phyloP scores from a whole-genome alignment of 495 filamentous ascomycete species.

The Bathelium albidoporum region DNA sequence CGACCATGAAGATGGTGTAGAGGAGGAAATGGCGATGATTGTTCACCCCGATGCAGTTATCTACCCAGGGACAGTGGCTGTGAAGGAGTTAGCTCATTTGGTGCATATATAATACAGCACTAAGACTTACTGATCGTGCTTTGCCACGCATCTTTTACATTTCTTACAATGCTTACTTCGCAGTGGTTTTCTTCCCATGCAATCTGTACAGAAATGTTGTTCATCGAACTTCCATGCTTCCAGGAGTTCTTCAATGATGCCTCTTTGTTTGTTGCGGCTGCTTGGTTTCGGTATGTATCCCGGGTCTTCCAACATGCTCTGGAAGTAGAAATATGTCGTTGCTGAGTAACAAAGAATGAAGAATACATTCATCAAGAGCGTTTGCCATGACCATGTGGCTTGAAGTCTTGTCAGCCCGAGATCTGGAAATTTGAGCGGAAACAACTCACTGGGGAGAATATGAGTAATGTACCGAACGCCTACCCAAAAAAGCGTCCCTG shows the following conservation, averaged over 20 bases:
- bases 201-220: slow-evolving; percentile 81
- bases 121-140: slow-evolving; percentile 81
- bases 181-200: slow-evolving; percentile 85
- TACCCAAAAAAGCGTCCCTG: slow-evolving; percentile 75
- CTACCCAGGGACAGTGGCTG: slow-evolving; percentile 96
- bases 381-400: slow-evolving; percentile 16
- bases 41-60: slow-evolving; percentile 89
- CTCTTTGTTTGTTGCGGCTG: slow-evolving; percentile 78
- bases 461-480: slow-evolving; percentile 61
- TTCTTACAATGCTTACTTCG: slow-evolving; percentile 90
- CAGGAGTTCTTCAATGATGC: slow-evolving; percentile 74
- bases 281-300: slow-evolving; percentile 90
- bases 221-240: slow-evolving; percentile 83
- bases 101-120: neutral
- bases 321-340: slow-evolving; percentile 75
- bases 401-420: slow-evolving; percentile 3
- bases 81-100: slow-evolving; percentile 25
- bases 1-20: slow-evolving; percentile 66
- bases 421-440: slow-evolving; percentile 18
- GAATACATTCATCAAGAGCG: slow-evolving; percentile 61
- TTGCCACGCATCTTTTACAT: slow-evolving; percentile 86
- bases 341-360: slow-evolving; percentile 56
- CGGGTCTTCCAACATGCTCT: slow-evolving; percentile 78
- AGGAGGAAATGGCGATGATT: slow-evolving; percentile 93
- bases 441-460: slow-evolving; percentile 57